Percentiles rank a stretch among this genome's conserved stretches.
phyloP scores from a whole-genome alignment of 2,329 filamentous ascomycete species.

The Zymoseptoria ardabiliae region DNA sequence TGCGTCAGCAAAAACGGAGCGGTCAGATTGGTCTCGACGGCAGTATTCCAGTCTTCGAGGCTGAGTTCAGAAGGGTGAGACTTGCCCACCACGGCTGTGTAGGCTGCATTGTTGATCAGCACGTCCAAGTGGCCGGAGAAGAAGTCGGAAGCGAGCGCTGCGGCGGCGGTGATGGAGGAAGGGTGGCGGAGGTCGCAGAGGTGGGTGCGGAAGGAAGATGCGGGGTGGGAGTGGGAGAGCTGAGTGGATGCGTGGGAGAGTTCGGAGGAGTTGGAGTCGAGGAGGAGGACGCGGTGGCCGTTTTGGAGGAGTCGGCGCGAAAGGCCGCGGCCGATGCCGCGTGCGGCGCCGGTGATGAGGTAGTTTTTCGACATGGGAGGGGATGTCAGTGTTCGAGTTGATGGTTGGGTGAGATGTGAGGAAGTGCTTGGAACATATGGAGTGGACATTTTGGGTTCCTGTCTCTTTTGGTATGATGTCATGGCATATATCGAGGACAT shows the following conservation, averaged over 20 bases:
- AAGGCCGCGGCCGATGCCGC: constrained; percentile 35
- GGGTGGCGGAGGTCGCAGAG: constrained; percentile 23
- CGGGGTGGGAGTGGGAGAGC: constrained; percentile 11
- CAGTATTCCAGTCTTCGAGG: constrained; percentile 34
- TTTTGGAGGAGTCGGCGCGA: constrained; percentile 31
- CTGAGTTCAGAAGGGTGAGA: constrained; percentile 26
- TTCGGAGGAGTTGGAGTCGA: constrained; percentile 34
- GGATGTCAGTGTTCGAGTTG: no score
- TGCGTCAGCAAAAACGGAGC: constrained; percentile 28
- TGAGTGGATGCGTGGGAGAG: constrained; percentile 31
- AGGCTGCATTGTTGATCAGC: constrained; percentile 39
- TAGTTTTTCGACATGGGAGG: constrained; percentile 32
- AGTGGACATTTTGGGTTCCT: neutral
- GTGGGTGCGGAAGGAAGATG: constrained; percentile 15
- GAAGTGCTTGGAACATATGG: neutral
- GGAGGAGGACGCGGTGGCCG: constrained; percentile 36
- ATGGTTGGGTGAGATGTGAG: no score
- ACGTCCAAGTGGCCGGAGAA: constrained; percentile 35
- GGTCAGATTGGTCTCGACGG: constrained; percentile 34
- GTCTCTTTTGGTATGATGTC: neutral
- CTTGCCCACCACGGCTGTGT: constrained; percentile 31
- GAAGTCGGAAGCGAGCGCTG: constrained; percentile 25
- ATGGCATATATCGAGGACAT: neutral
- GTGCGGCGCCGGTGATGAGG: constrained; percentile 33
- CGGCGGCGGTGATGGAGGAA: constrained; percentile 27